phyloP scores from a whole-genome alignment of 345 rosid species.

The Kernera saxatilis region DNA sequence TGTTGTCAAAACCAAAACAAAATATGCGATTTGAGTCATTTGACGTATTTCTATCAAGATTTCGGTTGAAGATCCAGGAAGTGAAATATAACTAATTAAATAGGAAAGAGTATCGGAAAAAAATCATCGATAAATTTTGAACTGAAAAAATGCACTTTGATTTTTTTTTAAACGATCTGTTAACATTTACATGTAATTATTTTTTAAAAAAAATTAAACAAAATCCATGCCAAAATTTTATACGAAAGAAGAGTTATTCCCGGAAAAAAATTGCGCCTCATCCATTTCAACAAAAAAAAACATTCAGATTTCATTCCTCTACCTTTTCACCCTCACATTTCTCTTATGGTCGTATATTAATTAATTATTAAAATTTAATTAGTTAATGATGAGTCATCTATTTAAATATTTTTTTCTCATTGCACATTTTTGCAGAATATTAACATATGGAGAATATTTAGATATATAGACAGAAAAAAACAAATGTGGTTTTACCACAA shows the following conservation, averaged over 20 bases:
- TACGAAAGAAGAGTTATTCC: too few species aligned
- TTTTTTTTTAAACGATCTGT: too few species aligned
- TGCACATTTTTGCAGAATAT: background rate
- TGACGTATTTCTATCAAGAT: too few species aligned
- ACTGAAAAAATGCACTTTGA: too few species aligned
- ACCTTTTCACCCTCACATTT: background rate
- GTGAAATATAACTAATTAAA: too few species aligned
- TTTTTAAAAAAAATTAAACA: background rate
- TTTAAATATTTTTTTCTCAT: background rate
- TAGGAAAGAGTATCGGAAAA: too few species aligned
- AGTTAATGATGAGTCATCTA: background rate
- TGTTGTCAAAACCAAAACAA: too few species aligned
- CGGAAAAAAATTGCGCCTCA: background rate
- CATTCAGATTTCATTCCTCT: background rate
- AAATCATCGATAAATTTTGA: too few species aligned
- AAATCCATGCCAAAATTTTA: too few species aligned
- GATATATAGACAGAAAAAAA: background rate
- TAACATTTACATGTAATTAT: background rate
- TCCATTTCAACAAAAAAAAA: background rate
- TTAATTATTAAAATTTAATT: background rate
- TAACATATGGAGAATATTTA: background rate
- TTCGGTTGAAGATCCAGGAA: too few species aligned
- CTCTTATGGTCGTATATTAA: background rate
- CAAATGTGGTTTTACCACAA: background rate
- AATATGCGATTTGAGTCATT: too few species aligned